Percentiles rank a stretch among this genome's conserved stretches.
phyloP scores from a whole-genome alignment of 805 yeast genomes.

The Yarrowia keelungensis region DNA sequence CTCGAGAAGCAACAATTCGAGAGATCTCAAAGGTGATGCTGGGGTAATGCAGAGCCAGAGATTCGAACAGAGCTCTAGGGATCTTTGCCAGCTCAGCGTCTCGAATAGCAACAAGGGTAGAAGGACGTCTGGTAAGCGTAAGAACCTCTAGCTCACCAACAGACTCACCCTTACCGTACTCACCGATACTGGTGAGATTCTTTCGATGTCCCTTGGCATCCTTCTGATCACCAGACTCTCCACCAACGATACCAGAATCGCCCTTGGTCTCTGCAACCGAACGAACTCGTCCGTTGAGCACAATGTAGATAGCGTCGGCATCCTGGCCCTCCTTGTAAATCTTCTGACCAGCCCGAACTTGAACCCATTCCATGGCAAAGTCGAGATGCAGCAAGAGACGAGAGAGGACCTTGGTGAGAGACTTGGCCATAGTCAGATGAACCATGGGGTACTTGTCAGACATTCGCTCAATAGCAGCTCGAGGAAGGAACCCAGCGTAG shows the following conservation, averaged over 20 bases:
- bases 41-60: conserved; percentile 83
- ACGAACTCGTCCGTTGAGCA: conserved; percentile 85
- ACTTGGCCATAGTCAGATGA: conserved; percentile 77
- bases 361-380: conserved; percentile 95
- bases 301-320: conserved; percentile 90
- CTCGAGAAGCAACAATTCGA: conserved; percentile 75
- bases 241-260: conserved; percentile 9
- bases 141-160: conserved; percentile 95
- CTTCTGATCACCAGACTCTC: conserved; percentile 24
- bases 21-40: conserved; percentile 90
- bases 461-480: conserved; percentile 64
- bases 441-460: conserved; percentile 79
- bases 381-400: conserved; percentile 75
- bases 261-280: conserved; percentile 52
- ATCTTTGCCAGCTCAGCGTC: conserved; percentile 94
- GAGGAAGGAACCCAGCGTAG: conserved; percentile 76
- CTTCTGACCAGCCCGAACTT: conserved; percentile 82
- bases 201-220: conserved; percentile 27
- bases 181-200: conserved; percentile 59
- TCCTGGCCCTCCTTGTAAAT: conserved; percentile 81
- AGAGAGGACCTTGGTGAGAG: conserved; percentile 70
- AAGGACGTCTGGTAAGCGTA: conserved; percentile 73
- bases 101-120: conserved; percentile 81
- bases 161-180: conserved; percentile 92
- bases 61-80: conserved; percentile 87